These are phyloP conservation scores for Apiospora malaysiana DNA, from an alignment of 2,329 filamentous ascomycete genomes.

Conservation along the genomic window DNA sequence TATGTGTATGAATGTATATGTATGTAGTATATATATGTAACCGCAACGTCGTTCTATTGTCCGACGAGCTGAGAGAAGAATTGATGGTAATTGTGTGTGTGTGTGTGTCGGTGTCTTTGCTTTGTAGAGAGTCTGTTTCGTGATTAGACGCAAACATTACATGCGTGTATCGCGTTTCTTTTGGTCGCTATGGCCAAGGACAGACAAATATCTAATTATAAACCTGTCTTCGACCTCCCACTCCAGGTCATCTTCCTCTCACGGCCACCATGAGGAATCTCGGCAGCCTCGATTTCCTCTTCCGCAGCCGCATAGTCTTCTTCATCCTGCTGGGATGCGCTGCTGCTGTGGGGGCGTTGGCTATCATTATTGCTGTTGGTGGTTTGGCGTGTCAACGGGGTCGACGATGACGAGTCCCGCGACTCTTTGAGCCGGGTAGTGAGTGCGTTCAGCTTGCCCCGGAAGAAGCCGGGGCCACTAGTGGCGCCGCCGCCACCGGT, in stretches of 20 bases:
- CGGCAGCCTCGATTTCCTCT: background rate
- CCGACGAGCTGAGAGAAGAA: background rate
- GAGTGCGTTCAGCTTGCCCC: slow-evolving; percentile 43
- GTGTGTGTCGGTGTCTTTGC: too few species aligned
- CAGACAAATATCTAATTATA: background rate
- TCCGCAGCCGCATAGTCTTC: background rate
- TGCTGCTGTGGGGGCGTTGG: background rate
- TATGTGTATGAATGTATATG: background rate
- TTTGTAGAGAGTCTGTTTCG: background rate
- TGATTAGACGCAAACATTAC: slow-evolving; percentile 1
- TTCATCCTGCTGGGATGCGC: background rate
- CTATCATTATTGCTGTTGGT: background rate
- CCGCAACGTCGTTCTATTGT: background rate
- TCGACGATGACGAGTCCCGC: background rate
- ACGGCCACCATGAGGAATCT: background rate
- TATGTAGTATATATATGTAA: background rate
- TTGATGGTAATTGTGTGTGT: background rate
- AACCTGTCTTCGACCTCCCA: slow-evolving; percentile 13
- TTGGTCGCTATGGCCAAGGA: too few species aligned
- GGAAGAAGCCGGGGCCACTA: slow-evolving; percentile 37
- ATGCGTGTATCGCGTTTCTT: background rate
- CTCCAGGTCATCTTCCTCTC: slow-evolving; percentile 17
- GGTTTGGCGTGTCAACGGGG: background rate
- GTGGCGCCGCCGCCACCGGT: slow-evolving; percentile 29
- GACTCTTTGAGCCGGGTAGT: slow-evolving; percentile 35